Base-by-base conservation (phyloP, 1,139 yeast genomes). In the Eremothecium sinecaudum region DNA sequence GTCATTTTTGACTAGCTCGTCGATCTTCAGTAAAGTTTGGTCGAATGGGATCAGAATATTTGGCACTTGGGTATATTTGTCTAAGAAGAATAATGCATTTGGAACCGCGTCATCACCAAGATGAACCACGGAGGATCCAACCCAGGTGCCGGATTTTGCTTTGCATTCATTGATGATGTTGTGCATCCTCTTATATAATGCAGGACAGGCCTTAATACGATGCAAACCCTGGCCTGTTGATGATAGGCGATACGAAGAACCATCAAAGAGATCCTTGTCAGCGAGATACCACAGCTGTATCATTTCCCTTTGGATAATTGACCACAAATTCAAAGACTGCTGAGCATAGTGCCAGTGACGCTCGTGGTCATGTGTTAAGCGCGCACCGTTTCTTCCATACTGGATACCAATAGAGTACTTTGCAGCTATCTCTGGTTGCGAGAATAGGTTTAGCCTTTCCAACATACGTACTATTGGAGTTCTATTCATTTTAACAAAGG, bases 21-120 rank as follows among this genome's bases (percentile, higher is more conserved):
- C 79, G 33, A 79, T 66, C 40, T 70, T 65, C 38, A 64, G 53
- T 24, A 79, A 52, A 26, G 73, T 71, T 25, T 66, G 63, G 47
- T 74, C 79, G 31, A 79, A 73, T 2, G 90, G 90, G 27, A 75
- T 78, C 45, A 79, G 56, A 31, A 79, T 78, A 29, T 76, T 67
- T 18, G 87, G 87, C 3, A 79, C 81, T 53, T 79, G 87, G 19
- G 77, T 69, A 50, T 79, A 79, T 53, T 79, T 79, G 57, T 79
- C 87, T 33, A 79, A 56, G 61, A 79, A 79, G 53, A 78, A 76
- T 39, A 79, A 55, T 0, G 87, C 84, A 51, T 79, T 79, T 1
- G 90, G 90, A 4, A 79, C 90, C 1, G 83, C 79, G 45, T 74
- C 78, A 53, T 79, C 90, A 23, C 87, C 90, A 16, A 79, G 49